Conservation (phyloP, 2,329 filamentous ascomycete species). For the Colletotrichum siamense region DNA sequence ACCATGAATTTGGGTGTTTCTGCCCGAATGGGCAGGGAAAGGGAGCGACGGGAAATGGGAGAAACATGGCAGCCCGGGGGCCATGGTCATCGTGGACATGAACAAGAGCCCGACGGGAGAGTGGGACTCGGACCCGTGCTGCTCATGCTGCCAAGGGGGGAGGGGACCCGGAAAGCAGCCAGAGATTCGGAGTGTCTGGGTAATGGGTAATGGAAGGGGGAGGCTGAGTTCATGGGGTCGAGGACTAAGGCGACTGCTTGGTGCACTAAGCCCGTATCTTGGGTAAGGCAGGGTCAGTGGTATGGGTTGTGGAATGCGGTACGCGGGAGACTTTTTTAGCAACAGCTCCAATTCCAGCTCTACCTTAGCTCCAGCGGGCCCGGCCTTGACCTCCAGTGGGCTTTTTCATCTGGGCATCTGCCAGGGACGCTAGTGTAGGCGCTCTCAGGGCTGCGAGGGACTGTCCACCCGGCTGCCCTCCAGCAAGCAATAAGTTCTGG, state of each 20-base stretch:
- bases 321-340: constrained; percentile 13
- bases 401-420: not conserved
- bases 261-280: not conserved
- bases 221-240: constrained; percentile 6
- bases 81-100: not conserved
- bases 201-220: constrained; percentile 1
- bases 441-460: not conserved
- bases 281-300: not conserved
- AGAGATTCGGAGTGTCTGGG: not conserved
- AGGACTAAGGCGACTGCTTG: not conserved
- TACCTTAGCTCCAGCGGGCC: not conserved
- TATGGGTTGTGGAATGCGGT: not conserved
- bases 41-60: not conserved
- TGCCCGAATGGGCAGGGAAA: not conserved
- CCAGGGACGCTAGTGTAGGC: not conserved
- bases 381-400: not conserved
- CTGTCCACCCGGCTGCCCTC: not conserved
- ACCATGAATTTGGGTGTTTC: not conserved
- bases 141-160: not conserved
- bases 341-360: constrained; percentile 4
- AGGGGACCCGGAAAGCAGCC: not conserved
- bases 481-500: not conserved
- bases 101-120: not conserved
- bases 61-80: not conserved
- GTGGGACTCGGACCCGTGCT: not conserved